A percentile compares a stretch with the other conserved stretches of the same genome.
These are phyloP conservation scores for Aspergillus nomiae DNA, from an alignment of 2,329 filamentous ascomycete genomes.

Conservation along the genomic window DNA sequence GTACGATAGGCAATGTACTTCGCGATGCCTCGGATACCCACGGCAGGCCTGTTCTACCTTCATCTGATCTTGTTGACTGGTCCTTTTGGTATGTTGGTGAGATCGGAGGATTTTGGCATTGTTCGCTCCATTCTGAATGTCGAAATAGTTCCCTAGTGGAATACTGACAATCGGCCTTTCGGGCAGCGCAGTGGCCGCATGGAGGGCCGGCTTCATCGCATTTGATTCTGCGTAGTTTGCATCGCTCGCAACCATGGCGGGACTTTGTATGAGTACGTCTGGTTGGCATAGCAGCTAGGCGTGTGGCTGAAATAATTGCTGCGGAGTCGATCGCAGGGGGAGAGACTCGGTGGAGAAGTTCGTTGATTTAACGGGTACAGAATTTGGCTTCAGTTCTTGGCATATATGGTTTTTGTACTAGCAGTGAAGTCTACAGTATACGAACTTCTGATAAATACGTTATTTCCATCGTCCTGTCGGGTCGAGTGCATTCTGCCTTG, in stretches of 20 bases:
- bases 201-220: not conserved
- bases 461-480: no score
- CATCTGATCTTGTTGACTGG: not conserved
- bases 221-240: not conserved
- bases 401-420: no score
- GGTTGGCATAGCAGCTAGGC: not conserved
- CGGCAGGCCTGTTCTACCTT: no score
- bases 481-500: no score
- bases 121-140: not conserved
- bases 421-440: no score
- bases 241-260: not conserved
- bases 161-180: not conserved
- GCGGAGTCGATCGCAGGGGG: no score
- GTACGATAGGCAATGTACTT: not conserved
- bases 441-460: no score
- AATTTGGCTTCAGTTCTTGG: no score
- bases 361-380: no score
- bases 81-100: not conserved
- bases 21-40: not conserved
- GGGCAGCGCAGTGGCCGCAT: not conserved
- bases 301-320: not conserved
- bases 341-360: not conserved
- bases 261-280: not conserved
- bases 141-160: not conserved
- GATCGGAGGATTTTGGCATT: not conserved